These are phyloP conservation scores for Ceratocystis lukuohia DNA, from an alignment of 2,329 filamentous ascomycete genomes.

Conservation along the genomic window DNA sequence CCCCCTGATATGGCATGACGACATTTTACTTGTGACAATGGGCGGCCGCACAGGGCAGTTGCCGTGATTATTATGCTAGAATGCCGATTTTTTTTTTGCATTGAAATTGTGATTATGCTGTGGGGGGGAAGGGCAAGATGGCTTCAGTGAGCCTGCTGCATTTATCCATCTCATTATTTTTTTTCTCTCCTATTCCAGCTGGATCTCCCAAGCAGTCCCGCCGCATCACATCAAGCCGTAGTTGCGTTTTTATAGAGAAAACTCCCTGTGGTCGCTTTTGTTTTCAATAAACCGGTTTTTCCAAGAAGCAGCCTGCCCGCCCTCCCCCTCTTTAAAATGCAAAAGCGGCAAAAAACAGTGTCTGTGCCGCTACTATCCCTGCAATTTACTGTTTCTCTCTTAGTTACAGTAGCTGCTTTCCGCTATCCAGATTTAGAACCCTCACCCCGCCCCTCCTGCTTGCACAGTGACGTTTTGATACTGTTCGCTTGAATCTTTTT, in stretches of 20 bases:
- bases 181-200: no score
- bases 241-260: no score
- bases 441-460: conserved; percentile 5
- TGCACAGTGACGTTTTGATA: not conserved
- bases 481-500: not conserved
- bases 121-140: not conserved
- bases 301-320: not conserved
- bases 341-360: not conserved
- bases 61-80: not conserved
- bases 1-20: not conserved
- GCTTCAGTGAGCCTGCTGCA: no score
- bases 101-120: not conserved
- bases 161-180: no score
- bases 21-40: not conserved
- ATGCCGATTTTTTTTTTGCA: not conserved
- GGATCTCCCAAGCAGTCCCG: no score
- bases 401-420: conserved; percentile 2
- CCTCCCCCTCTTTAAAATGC: not conserved
- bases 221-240: no score
- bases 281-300: not conserved
- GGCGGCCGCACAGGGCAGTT: not conserved
- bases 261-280: not conserved
- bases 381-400: not conserved
- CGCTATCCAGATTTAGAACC: conserved; percentile 5
- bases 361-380: not conserved